Base-by-base conservation (phyloP, 495 filamentous ascomycete genomes). In the Neurospora sp. region DNA sequence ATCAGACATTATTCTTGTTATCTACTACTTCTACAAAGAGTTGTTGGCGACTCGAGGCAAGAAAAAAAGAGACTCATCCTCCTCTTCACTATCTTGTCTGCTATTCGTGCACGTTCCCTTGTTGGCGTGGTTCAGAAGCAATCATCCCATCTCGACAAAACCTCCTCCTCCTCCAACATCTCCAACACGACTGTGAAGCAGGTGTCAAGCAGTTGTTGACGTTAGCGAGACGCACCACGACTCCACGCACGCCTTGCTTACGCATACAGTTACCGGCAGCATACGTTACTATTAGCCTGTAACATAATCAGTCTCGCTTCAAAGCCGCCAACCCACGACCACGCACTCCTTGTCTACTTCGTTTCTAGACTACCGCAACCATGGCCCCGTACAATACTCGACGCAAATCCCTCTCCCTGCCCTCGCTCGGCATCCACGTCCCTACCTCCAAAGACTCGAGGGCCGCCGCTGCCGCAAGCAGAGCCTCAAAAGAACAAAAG, bases 351-450 rank as follows among this genome's bases (percentile, higher is more conserved):
- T 68, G 37, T 48, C 35, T 72, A 68, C 6, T 22, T 41, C 27
- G 22, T 71, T 65, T 65, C 61, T 7, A 22, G 53, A 61, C 53
- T 69, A 20, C 45, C 73, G 69, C 76, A 75, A 89, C 74, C 76
- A 97, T 97, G 94, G 31, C 31, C 31, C 93, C 94, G 74, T 98
- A 98, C 88, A 97, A 99, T 82, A 99, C 96, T 74, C 92, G 96
- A 83, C 91, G 96, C 82, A 99, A 98, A 85, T 97, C 94, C 79
- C 83, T 99, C 78, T 99, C 96, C 40, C 86, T 99, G 75, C 92
- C 94, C 27, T 94, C 93, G 73, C 88, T 98, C 75, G 96, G 96
- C 79, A 97, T 98, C 74, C 93, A 95, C 77, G 83, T 99, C 68
- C 96, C 94, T 69, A 83, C 84, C 39, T 82, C 86, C 41, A 90